Base-by-base conservation (phyloP, 768 basidiomycete species). In the Mycena chlorophos region DNA sequence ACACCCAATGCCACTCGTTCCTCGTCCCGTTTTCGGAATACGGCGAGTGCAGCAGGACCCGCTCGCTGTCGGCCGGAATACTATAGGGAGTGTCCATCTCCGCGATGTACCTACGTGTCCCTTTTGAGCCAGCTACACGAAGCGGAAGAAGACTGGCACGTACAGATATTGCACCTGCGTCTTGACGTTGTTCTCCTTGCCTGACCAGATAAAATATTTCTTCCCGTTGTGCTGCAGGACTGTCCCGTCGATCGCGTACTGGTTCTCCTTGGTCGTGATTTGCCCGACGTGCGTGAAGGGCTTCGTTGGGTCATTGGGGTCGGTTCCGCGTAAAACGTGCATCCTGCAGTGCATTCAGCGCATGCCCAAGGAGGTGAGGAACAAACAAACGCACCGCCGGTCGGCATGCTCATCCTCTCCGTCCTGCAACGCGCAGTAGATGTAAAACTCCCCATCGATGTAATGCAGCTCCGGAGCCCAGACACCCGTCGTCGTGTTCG, bases 181-280 rank as follows among this genome's bases (percentile, higher is more conserved):
- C 16, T 43, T 28, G 23, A 40, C 54, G 12, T 39, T 4, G 23
- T 25, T 56, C 40, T 51, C 54, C n/a, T 56, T 56, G 10, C 54
- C 54, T 0, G 54, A 56, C 49, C 54, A 56, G 22, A 56, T 56
- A 10, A 56, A 56, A 50, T 56, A 56, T 19, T 56, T 56, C 14
- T 27, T 39, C 20, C 49, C 54, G 29, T 56, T 56, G 27, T 43
- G 26, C 22, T 50, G 54, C 20, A 56, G 34, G 6, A 49, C 49
- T 3, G 49, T 51, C 26, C 48, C 54, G 31, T 56, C 54, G 20
- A 56, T 56, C 2, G 54, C 48, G 29, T 56, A 56, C 25, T 50
- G 39, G 27, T 20, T 42, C 16, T 56, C 54, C 3, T 45, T 47
- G 16, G 54, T 56, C 5, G 38, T 43, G 22, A 56, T 56, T 29